Conservation (phyloP, 805 yeast species). For the Metschnikowia lochheadii region DNA sequence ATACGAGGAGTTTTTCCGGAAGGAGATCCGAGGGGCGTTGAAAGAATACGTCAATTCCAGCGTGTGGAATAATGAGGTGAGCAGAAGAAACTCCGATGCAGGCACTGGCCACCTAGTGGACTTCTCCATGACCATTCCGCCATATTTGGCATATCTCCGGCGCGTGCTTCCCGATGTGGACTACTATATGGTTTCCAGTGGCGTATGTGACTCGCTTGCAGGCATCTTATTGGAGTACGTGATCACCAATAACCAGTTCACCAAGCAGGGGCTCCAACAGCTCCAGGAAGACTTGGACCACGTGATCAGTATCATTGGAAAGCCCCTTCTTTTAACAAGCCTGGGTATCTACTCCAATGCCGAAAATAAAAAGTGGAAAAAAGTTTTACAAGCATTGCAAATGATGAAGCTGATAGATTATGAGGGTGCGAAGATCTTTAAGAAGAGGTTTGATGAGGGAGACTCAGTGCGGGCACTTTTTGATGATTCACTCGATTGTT, state of each 20-base stretch:
- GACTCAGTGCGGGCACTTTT: constrained; percentile 21
- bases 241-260: constrained; percentile 37
- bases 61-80: constrained; percentile 27
- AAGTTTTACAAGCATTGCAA: constrained; percentile 28
- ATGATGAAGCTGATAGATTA: constrained; percentile 25
- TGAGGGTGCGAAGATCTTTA: constrained; percentile 18
- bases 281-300: constrained; percentile 28
- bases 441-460: constrained; percentile 12
- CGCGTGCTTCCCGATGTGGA: constrained; percentile 26
- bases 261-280: constrained; percentile 29
- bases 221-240: constrained; percentile 33
- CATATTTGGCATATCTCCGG: constrained; percentile 22
- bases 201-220: constrained; percentile 25
- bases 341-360: constrained; percentile 18
- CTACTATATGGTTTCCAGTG: constrained; percentile 27
- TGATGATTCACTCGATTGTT: constrained; percentile 16
- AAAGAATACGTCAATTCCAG: constrained; percentile 36
- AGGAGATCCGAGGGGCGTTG: constrained; percentile 28
- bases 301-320: constrained; percentile 16
- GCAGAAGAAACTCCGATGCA: constrained; percentile 16
- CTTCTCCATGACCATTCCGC: constrained; percentile 24
- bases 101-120: constrained; percentile 18
- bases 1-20: constrained; percentile 29
- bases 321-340: constrained; percentile 17
- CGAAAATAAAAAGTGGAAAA: constrained; percentile 22